A percentile compares a stretch with the other conserved stretches of the same genome.
phyloP scores from a whole-genome alignment of 2,329 filamentous ascomycete genomes.

The Exophiala phaeomuriformis region DNA sequence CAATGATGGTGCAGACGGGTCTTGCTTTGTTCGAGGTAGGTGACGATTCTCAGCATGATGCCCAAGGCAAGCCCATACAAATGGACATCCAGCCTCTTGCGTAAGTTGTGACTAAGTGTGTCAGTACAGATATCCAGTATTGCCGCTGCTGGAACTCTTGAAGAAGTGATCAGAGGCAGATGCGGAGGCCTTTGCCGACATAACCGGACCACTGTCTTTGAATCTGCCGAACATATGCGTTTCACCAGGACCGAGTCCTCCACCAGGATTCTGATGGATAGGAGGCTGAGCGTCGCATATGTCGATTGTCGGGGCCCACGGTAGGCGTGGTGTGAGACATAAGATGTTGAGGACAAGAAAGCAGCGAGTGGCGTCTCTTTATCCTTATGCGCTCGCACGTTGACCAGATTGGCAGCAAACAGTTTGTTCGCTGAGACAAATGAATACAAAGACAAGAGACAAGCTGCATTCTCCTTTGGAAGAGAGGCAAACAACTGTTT shows the following conservation, averaged over 20 bases:
- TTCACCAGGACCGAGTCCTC: slow-evolving; percentile 80
- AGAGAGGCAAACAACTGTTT: slow-evolving; percentile 73
- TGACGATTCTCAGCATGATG: slow-evolving; percentile 73
- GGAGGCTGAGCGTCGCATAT: slow-evolving; percentile 78
- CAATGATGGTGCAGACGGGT: slow-evolving; percentile 84
- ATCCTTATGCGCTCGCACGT: slow-evolving; percentile 53
- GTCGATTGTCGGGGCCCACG: slow-evolving; percentile 68
- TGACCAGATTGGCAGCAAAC: slow-evolving; percentile 77
- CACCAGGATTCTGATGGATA: slow-evolving; percentile 76
- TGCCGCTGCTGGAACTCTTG: slow-evolving; percentile 65
- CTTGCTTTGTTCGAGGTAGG: slow-evolving; percentile 73
- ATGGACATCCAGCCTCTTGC: slow-evolving; percentile 72
- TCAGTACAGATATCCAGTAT: slow-evolving; percentile 85
- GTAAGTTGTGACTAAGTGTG: slow-evolving; percentile 87
- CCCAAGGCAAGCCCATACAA: slow-evolving; percentile 76
- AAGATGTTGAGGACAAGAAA: slow-evolving; percentile 83
- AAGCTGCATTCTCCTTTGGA: slow-evolving; percentile 71
- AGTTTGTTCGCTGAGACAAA: slow-evolving; percentile 92
- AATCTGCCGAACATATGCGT: slow-evolving; percentile 72
- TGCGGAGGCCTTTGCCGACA: slow-evolving; percentile 85
- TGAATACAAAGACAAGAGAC: slow-evolving; percentile 82
- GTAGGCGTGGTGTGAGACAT: slow-evolving; percentile 88
- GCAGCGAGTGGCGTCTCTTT: slow-evolving; percentile 68
- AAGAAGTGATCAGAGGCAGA: slow-evolving; percentile 64
- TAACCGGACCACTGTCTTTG: slow-evolving; percentile 65